Evolutionary conservation across 768 basidiomycete genomes (phyloP), one percentile per base, ranked within the genome.

Genomic region (Boletales sp.): DNA sequence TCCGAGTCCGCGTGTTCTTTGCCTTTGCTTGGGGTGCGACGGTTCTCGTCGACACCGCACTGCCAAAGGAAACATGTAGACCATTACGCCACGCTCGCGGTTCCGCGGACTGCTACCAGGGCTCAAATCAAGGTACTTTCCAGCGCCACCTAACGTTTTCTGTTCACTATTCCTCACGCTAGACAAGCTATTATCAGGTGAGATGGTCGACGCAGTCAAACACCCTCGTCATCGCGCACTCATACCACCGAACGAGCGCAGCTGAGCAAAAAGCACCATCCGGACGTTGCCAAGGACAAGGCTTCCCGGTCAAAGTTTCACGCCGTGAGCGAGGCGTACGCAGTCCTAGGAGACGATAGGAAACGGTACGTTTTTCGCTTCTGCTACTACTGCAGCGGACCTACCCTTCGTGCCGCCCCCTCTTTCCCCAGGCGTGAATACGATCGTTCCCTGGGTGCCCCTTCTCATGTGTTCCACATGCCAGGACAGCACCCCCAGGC

Each of bases 261-360:
- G 77, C 58, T 79, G 45, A 79, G 77, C 69, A 79, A 79, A 50
- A 53, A 63, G 52, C 68, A 70, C 43, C 78, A 79, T 46, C 77
- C 77, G 1, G 77, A 79, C 55, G 56, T 74, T 9, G 67, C 67
- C 45, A 62, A 66, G 32, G 75, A 78, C 44, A 61, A 60, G 7
- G 40, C 51, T 4, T 69, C 76, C 2, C 69, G 67, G 47, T 61
- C 65, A 48, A 76, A 63, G 43, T 79, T 76, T 49, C 73, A 74
- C 43, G 69, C 64, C 0, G 69, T 76, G 43, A 78, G 74, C 54
- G 78, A 77, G 43, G 77, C 77, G 3, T 79, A 77, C 40, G 62
- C 71, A 1, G 53, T 77, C 17, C 63, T 79, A 8, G 71, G 74
- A 8, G 70, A 79, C 42, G 75, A 77, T 46, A 63, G 76, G 40